phyloP scores from a whole-genome alignment of 129 eudicot genomes.

The Saposhnikovia divaricata region DNA sequence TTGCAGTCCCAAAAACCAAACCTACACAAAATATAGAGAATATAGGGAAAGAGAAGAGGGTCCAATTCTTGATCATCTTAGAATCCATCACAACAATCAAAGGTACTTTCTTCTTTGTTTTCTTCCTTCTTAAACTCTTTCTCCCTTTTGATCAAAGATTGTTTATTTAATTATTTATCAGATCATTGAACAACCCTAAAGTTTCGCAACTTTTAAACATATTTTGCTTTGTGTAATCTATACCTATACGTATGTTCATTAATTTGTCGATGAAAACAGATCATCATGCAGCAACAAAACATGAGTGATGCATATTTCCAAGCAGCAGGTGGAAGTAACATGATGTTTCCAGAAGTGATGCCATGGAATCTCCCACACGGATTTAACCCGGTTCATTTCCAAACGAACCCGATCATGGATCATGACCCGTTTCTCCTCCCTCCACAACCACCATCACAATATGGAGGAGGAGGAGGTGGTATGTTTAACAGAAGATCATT shows the following conservation, averaged over 20 bases:
- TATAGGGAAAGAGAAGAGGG: not conserved
- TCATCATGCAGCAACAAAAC: constrained; percentile 33
- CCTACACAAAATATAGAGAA: not conserved
- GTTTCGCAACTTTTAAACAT: not conserved
- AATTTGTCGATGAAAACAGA: constrained; percentile 28
- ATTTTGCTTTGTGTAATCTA: not conserved
- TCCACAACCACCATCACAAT: constrained; percentile 43
- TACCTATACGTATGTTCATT: too few relatives aligned
- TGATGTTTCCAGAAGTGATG: constrained; percentile 42
- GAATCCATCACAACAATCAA: not conserved
- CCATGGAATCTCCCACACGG: constrained; percentile 54
- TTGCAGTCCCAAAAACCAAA: not conserved
- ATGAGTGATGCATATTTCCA: constrained; percentile 40
- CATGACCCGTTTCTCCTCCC: constrained; percentile 66
- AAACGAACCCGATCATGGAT: constrained; percentile 31
- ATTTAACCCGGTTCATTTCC: constrained; percentile 42
- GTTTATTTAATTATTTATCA: not conserved
- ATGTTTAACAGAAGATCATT: constrained; percentile 50
- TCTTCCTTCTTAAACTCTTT: not conserved
- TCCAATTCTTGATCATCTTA: not conserved
- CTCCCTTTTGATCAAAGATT: not conserved
- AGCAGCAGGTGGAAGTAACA: constrained; percentile 13
- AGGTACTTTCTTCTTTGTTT: not conserved
- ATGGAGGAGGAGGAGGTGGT: constrained; percentile 24
- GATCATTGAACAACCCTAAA: constrained; percentile 1